A percentile compares a stretch with the other conserved stretches of the same genome.
Evolutionary conservation across 2,329 filamentous ascomycete genomes (phyloP).

Genomic region (Ilyonectria mors-panacis): DNA sequence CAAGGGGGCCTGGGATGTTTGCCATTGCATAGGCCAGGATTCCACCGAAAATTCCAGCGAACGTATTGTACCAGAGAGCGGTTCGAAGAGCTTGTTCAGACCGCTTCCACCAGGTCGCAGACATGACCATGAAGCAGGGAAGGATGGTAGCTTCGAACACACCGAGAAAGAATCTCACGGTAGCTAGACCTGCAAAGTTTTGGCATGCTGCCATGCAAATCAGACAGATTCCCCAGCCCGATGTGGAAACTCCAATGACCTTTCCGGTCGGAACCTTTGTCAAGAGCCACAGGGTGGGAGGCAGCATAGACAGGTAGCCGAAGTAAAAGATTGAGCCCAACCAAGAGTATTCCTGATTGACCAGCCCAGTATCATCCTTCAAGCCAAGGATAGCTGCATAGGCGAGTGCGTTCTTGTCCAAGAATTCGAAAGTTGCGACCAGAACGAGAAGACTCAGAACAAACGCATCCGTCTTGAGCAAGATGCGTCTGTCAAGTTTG

Average conservation of each 20-base stretch:
- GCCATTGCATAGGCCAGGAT: slow-evolving; percentile 50
- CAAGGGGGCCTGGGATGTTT: slow-evolving; percentile 41
- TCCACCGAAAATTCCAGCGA: slow-evolving; percentile 50
- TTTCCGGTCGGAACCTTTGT: slow-evolving; percentile 38
- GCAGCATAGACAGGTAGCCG: slow-evolving; percentile 65
- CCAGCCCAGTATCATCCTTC: slow-evolving; percentile 42
- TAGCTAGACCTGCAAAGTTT: slow-evolving; percentile 44
- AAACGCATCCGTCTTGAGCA: not conserved
- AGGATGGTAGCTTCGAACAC: slow-evolving; percentile 48
- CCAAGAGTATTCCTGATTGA: slow-evolving; percentile 73
- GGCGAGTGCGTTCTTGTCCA: not conserved
- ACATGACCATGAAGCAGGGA: slow-evolving; percentile 49
- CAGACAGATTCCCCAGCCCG: slow-evolving; percentile 39
- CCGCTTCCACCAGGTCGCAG: slow-evolving; percentile 51
- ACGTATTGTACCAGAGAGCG: slow-evolving; percentile 51
- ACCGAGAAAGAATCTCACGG: slow-evolving; percentile 50
- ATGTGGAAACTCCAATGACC: slow-evolving; percentile 39
- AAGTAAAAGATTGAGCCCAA: slow-evolving; percentile 62
- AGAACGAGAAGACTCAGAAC: not conserved
- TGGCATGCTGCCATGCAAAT: slow-evolving; percentile 46
- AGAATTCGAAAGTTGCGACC: not conserved
- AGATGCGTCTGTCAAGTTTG: not conserved
- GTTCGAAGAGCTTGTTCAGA: slow-evolving; percentile 50
- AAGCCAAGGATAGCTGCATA: slow-evolving; percentile 37
- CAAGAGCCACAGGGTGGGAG: slow-evolving; percentile 54